Conservation (phyloP, 352 stramenopile genomes). For the Pythium brachiatum region DNA sequence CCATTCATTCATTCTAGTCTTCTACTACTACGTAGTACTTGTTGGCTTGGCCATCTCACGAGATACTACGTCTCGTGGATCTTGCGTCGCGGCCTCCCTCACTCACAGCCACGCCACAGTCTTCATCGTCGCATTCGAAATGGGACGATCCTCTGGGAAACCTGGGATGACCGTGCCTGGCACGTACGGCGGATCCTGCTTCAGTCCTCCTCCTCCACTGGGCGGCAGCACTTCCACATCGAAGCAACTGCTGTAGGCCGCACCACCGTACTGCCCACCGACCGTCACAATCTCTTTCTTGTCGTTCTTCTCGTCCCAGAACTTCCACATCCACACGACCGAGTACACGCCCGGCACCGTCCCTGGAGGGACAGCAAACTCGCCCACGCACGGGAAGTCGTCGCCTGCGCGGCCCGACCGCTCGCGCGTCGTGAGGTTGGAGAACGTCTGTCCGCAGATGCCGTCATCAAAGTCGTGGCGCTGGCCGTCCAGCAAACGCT, state of each 20-base stretch:
- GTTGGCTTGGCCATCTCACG: no score
- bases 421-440: constrained; percentile 11
- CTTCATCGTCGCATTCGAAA: neutral
- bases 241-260: constrained; percentile 59
- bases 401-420: constrained; percentile 39
- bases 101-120: neutral
- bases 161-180: constrained; percentile 4
- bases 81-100: neutral
- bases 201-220: neutral
- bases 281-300: constrained; percentile 37
- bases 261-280: constrained; percentile 45
- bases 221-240: constrained; percentile 38
- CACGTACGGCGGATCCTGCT: neutral
- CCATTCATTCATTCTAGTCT: neutral
- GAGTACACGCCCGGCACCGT: constrained; percentile 45
- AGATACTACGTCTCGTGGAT: neutral
- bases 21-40: no score
- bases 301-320: constrained; percentile 45
- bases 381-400: constrained; percentile 45
- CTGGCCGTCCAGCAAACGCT: constrained; percentile 44
- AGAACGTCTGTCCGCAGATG: constrained; percentile 47
- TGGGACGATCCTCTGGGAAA: neutral
- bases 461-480: constrained; percentile 65
- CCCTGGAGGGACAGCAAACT: constrained; percentile 33
- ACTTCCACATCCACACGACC: constrained; percentile 71